Percentiles rank a stretch among this genome's conserved stretches.
Evolutionary conservation across 305 asterid species (phyloP).

Genomic region (Andrographis paniculata): DNA sequence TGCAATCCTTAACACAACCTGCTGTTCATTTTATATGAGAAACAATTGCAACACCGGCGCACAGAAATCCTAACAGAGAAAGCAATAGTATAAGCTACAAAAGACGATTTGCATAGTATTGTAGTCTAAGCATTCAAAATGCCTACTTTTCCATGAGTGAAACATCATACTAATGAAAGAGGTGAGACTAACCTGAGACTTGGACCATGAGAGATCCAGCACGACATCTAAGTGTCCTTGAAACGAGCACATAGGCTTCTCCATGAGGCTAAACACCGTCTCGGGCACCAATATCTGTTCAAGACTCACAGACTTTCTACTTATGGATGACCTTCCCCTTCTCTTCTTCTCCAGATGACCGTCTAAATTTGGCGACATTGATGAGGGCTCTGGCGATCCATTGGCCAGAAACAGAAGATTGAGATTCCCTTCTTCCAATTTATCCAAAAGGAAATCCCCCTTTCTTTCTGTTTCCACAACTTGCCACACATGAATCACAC

Average conservation of each 20-base stretch:
- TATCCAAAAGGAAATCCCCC: constrained; percentile 72
- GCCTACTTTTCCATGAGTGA: no score
- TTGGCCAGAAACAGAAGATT: constrained; percentile 57
- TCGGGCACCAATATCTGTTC: constrained; percentile 89
- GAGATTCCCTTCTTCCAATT: constrained; percentile 79
- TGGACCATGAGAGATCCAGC: constrained; percentile 98
- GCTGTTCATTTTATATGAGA: background rate
- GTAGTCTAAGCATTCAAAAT: no score
- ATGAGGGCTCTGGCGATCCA: constrained; percentile 83
- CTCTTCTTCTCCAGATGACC: constrained; percentile 71
- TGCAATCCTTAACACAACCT: constrained; percentile 3
- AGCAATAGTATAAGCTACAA: background rate
- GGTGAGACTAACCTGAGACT: constrained; percentile 78
- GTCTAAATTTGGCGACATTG: constrained; percentile 67
- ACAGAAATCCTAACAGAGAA: background rate
- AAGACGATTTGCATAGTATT: constrained; percentile 6
- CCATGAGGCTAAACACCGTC: constrained; percentile 68
- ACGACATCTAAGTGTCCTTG: constrained; percentile 85
- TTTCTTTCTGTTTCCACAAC: constrained; percentile 81
- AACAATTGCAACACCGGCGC: background rate
- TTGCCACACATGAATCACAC: constrained; percentile 93
- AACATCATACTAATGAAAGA: no score
- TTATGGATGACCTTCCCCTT: constrained; percentile 79
- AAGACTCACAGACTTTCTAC: constrained; percentile 76
- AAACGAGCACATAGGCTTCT: constrained; percentile 77